Evolutionary conservation across 1,284 basidiomycete species (phyloP).

Genomic region (Ustilago xerochloae): DNA sequence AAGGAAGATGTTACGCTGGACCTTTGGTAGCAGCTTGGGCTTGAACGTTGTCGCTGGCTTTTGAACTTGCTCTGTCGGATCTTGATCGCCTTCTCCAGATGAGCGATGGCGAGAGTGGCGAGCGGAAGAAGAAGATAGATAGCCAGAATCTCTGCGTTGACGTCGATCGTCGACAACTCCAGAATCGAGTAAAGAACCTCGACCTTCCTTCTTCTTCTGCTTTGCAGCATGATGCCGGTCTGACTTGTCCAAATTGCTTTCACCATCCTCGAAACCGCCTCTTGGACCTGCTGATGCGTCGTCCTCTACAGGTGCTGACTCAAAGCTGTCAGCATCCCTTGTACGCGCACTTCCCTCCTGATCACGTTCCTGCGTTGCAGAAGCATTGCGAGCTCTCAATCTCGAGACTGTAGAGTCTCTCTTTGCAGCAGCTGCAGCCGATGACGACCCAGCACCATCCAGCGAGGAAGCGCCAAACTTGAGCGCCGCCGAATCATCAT

Average conservation of each 20-base stretch:
- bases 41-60: conserved; percentile 6
- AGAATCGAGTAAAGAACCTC: conserved; percentile 30
- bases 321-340: conserved; percentile 7
- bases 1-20: conserved; percentile 45
- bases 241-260: conserved; percentile 16
- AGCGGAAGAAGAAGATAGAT: background rate
- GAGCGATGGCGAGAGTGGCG: conserved; percentile 4
- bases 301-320: background rate
- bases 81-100: background rate
- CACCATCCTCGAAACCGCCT: conserved; percentile 11
- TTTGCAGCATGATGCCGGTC: conserved; percentile 41
- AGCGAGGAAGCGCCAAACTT: conserved; percentile 19
- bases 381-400: conserved; percentile 17
- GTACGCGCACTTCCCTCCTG: background rate
- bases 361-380: background rate
- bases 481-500: conserved; percentile 19
- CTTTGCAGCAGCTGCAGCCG: conserved; percentile 8
- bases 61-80: too few relatives aligned
- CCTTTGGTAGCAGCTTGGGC: conserved; percentile 20
- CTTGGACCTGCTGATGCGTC: background rate
- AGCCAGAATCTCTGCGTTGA: background rate
- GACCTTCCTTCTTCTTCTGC: conserved; percentile 48
- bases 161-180: conserved; percentile 1
- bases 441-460: background rate
- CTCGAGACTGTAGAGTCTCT: conserved; percentile 20